phyloP scores from a whole-genome alignment of 306 rosid genomes.

The Castanea crenata region DNA sequence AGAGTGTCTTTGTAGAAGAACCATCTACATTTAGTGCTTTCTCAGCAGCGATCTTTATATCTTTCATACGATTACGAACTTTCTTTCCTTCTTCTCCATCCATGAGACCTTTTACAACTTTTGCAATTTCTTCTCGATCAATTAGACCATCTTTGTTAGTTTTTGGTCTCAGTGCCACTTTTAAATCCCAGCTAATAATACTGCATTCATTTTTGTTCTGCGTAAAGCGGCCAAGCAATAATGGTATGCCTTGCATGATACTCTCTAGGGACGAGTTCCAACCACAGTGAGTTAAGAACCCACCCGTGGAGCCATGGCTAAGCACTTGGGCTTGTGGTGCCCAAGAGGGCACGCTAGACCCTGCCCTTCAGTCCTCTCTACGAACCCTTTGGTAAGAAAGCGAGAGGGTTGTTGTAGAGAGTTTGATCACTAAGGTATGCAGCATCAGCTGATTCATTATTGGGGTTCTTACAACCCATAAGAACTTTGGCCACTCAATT shows the following conservation, averaged over 20 bases:
- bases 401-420: not conserved
- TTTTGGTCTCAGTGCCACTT: conserved; percentile 33
- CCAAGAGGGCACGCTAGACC: conserved; percentile 29
- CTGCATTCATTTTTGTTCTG: conserved; percentile 30
- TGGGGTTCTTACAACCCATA: conserved; percentile 30
- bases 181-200: conserved; percentile 7
- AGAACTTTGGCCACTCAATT: conserved; percentile 14
- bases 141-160: conserved; percentile 7
- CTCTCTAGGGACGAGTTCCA: conserved; percentile 31
- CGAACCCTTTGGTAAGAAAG: conserved; percentile 17
- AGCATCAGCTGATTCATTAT: not conserved
- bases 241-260: conserved; percentile 19
- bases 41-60: conserved; percentile 9
- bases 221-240: conserved; percentile 30
- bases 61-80: conserved; percentile 8
- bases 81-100: conserved; percentile 26
- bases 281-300: conserved; percentile 31
- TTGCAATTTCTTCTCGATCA: conserved; percentile 33
- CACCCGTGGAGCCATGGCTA: conserved; percentile 19
- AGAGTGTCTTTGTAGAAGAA: conserved; percentile 23
- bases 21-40: conserved; percentile 19
- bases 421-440: conserved; percentile 1
- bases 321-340: conserved; percentile 26
- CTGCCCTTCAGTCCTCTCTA: conserved; percentile 23
- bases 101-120: conserved; percentile 18